Evolutionary conservation across 176 grass and related monocot species (phyloP).

Genomic region (Rhipidocladum racemiflorum): DNA sequence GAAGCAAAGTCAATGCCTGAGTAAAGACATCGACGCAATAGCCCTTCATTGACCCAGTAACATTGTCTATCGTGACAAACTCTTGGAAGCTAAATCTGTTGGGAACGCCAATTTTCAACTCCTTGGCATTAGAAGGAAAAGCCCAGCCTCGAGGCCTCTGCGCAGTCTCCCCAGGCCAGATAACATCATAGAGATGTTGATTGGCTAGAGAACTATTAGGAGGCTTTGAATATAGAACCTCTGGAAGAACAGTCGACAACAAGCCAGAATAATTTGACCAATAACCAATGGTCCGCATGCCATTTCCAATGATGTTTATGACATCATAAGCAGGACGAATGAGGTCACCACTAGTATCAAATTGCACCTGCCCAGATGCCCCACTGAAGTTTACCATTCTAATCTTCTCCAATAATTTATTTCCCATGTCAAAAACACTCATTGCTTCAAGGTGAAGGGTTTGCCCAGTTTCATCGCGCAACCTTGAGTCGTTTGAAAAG

Average conservation of each 20-base stretch:
- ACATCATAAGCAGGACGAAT: constrained; percentile 85
- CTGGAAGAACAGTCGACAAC: constrained; percentile 60
- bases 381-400: constrained; percentile 65
- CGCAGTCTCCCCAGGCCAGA: constrained; percentile 81
- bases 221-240: constrained; percentile 66
- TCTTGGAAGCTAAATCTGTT: constrained; percentile 66
- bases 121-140: constrained; percentile 72
- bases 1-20: constrained; percentile 79
- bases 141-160: constrained; percentile 86
- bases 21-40: constrained; percentile 92
- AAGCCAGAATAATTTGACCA: constrained; percentile 90
- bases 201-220: constrained; percentile 64
- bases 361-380: constrained; percentile 56
- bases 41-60: constrained; percentile 60
- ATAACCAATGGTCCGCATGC: constrained; percentile 68
- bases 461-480: constrained; percentile 48
- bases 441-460: constrained; percentile 77
- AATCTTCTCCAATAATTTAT: constrained; percentile 55
- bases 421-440: constrained; percentile 74
- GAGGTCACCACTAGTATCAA: constrained; percentile 51
- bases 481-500: constrained; percentile 69
- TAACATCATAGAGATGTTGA: constrained; percentile 68
- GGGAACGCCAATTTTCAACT: constrained; percentile 80
- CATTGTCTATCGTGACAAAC: constrained; percentile 58
- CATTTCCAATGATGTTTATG: constrained; percentile 79